phyloP scores from a whole-genome alignment of 805 yeast species.

The Ogataea methylovora region DNA sequence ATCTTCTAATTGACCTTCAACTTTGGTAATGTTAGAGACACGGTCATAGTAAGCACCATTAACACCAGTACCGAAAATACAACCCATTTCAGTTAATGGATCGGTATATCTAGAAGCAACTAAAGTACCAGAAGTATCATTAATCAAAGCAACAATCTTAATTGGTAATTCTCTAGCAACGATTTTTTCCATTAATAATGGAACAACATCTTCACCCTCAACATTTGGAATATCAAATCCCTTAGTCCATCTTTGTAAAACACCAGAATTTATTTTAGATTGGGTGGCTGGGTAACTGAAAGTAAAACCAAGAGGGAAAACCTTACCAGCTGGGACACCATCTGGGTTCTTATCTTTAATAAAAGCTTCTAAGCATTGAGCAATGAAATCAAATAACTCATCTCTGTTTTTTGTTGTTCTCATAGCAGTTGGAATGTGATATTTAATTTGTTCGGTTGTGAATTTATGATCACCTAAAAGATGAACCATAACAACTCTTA shows the following conservation, averaged over 20 bases:
- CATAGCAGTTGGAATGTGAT: conserved; percentile 66
- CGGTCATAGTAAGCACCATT: conserved; percentile 94
- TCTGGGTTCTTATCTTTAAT: conserved; percentile 61
- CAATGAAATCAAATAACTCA: conserved; percentile 83
- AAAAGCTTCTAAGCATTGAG: conserved; percentile 72
- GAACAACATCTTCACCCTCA: conserved; percentile 93
- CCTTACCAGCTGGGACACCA: conserved; percentile 44
- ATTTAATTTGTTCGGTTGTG: conserved; percentile 85
- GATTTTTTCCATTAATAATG: conserved; percentile 76
- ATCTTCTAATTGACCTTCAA: conserved; percentile 60
- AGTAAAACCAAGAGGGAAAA: conserved; percentile 88
- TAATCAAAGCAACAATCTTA: conserved; percentile 86
- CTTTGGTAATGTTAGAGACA: conserved; percentile 71
- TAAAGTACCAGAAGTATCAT: conserved; percentile 95
- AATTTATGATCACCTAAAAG: conserved; percentile 73
- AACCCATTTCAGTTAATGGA: conserved; percentile 87
- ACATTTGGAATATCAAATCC: conserved; percentile 94
- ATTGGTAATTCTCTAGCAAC: conserved; percentile 67
- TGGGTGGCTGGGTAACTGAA: conserved; percentile 92
- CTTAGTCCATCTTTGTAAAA: conserved; percentile 96
- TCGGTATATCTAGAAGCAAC: conserved; percentile 96
- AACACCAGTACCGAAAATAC: conserved; percentile 97
- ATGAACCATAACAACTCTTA: conserved; percentile 45
- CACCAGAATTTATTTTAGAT: conserved; percentile 73
- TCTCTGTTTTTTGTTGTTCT: conserved; percentile 73